A percentile compares a stretch with the other conserved stretches of the same genome.
These are phyloP conservation scores for Pneumocystis sp. DNA, from an alignment of 1,139 yeast species.

Conservation along the genomic window DNA sequence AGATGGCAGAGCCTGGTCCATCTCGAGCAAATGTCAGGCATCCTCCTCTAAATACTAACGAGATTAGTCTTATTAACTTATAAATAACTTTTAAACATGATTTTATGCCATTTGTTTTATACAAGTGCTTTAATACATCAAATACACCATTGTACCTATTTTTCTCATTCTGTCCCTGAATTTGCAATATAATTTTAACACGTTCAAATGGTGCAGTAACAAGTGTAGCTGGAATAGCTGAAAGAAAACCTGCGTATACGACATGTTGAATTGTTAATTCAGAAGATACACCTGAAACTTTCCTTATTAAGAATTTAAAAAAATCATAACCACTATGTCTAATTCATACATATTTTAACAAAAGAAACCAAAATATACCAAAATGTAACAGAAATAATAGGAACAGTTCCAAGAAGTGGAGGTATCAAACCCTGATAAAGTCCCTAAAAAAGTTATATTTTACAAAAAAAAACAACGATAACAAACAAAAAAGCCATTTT, in stretches of 20 bases:
- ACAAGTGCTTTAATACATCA: slow-evolving; percentile 53
- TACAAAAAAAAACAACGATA: neutral
- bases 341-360: slow-evolving; percentile 22
- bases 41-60: slow-evolving; percentile 64
- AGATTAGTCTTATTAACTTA: neutral
- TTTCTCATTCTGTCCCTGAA: slow-evolving; percentile 40
- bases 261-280: slow-evolving; percentile 50
- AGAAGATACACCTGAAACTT: slow-evolving; percentile 30
- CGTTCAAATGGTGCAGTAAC: slow-evolving; percentile 97
- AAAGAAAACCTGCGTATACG: slow-evolving; percentile 86
- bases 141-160: slow-evolving; percentile 35
- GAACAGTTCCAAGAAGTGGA: slow-evolving; percentile 88
- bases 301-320: slow-evolving; percentile 59
- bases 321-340: slow-evolving; percentile 57
- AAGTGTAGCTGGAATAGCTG: slow-evolving; percentile 86
- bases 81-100: slow-evolving; percentile 27
- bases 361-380: slow-evolving; percentile 38
- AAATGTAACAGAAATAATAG: slow-evolving; percentile 94
- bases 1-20: slow-evolving; percentile 96
- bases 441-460: slow-evolving; percentile 28
- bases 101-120: slow-evolving; percentile 64
- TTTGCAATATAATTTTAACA: slow-evolving; percentile 84
- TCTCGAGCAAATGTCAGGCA: slow-evolving; percentile 88
- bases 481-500: slow-evolving; percentile 43
- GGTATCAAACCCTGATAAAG: slow-evolving; percentile 79